Base-by-base conservation (phyloP, 2,329 filamentous ascomycete species). In the Hortaea sp. region DNA sequence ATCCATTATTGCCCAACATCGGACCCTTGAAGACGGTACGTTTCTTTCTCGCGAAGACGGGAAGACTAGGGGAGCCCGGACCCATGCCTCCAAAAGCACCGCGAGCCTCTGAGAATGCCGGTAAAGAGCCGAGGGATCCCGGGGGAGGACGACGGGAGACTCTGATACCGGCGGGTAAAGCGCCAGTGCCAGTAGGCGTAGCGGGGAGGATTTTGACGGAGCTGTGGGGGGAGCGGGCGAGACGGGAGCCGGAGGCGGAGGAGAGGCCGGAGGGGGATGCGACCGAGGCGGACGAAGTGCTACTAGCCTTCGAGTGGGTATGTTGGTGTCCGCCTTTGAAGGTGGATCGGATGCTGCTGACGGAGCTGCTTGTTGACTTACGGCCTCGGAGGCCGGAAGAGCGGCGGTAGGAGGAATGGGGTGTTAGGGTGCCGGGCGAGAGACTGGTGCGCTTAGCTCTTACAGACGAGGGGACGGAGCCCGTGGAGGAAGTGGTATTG, bases 201-300 rank as follows among this genome's bases (percentile, higher is more conserved):
- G 87, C 86, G 1, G 92, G 90, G 2, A 97, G 78, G n/a, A 97
- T 85, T 68, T 97, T 97, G 57, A 97, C 84, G 0, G 87, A 94
- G 55, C 87, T 79, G 63, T 95, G 88, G 1, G 92, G 90, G 3
- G 84, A 89, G 27, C 85, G 80, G 10, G 77, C 77, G 32, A 77
- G 69, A 39, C 76, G 76, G 42, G 79, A 69, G 1, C 78, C 80
- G 11, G 78, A 83, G 59, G 82, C 66, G 50, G 55, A 63, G 43
- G 49, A 67, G 34, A 60, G 59, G 11, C 63, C 64, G 10, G 64
- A 64, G 55, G 72, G 72, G 1, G 69, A 72, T 7, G 65, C 65
- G 39, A 74, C 84, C 32, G 84, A 84, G 12, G 81, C 77, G 5
- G 85, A 95, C 39, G 88, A 95, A 1, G 88, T 92, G 0, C 88